Conservation (phyloP, 345 rosid genomes). For the Raphanus sativus region DNA sequence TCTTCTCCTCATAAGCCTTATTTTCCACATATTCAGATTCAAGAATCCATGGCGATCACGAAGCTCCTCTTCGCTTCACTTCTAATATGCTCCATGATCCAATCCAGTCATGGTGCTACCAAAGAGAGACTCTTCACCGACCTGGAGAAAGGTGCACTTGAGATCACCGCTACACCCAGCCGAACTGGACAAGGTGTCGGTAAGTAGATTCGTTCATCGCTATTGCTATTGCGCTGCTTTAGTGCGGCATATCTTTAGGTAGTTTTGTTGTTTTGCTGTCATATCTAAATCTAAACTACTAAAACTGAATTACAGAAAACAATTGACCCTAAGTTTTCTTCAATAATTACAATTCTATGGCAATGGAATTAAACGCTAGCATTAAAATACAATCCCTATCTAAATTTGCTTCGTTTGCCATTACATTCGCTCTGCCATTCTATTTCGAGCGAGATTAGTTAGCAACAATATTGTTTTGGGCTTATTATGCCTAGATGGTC, state of each 20-base stretch:
- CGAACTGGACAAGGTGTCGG: conserved; percentile 39
- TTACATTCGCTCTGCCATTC: too few species aligned
- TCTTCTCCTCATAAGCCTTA: conserved; percentile 5
- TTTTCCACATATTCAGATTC: conserved; percentile 13
- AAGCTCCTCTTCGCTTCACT: conserved; percentile 40
- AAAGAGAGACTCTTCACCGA: conserved; percentile 43
- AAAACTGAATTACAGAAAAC: too few species aligned
- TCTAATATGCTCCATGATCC: conserved; percentile 29
- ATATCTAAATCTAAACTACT: background rate
- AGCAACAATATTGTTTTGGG: too few species aligned
- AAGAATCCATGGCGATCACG: conserved; percentile 38
- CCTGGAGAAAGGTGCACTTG: conserved; percentile 40
- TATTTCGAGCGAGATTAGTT: too few species aligned
- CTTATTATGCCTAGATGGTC: too few species aligned
- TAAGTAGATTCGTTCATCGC: conserved; percentile 18
- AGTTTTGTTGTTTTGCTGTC: background rate
- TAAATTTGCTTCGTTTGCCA: too few species aligned
- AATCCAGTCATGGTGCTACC: conserved; percentile 11
- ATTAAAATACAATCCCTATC: too few species aligned
- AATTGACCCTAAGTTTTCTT: too few species aligned
- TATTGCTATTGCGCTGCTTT: background rate
- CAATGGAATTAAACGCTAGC: too few species aligned
- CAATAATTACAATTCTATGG: too few species aligned
- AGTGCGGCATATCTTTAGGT: background rate
- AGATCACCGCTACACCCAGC: conserved; percentile 44